Evolutionary conservation across 108 stramenopile genomes (phyloP), one percentile per base, ranked within the genome.

Genomic region (Poteriospumella lacustris): DNA sequence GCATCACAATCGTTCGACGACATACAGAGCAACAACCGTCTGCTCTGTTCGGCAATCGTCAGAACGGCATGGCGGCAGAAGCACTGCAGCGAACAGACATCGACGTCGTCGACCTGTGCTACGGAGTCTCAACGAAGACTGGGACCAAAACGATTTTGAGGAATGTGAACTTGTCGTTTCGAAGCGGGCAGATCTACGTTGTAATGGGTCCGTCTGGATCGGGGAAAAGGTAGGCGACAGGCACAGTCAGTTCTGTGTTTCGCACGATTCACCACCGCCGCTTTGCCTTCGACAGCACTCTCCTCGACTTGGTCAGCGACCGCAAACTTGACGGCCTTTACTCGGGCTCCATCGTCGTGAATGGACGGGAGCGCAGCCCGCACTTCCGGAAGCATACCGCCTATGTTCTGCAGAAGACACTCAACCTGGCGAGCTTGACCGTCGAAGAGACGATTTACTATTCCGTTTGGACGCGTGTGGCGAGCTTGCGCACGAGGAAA

Each of bases 391-490:
- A 3, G 41, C 44, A 38, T 9, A 73, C n/a, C 19, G 72, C 70
- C 39, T 83, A 81, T 42, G 83, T 83, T 26, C 24, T 24, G 15
- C 83, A 83, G 69, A 76, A 83, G 3, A 79, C 80, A 43, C 39
- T 81, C 59, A 58, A 81, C 29, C 42, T 76, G 19, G 68, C 80
- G 0, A 78, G 47, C 19, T 38, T 83, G 77, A 81, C 83, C 36
- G 78, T 78, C 36, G 67, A 81, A 58, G 83, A 83, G 70, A 78
- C 78, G 15, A 43, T 83, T 5, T n/a, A 26, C 42, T 81, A 77
- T 42, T 75, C 81, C 42, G 83, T 79, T 24, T 58, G 76, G 59
- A 73, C 79, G 38, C 59, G 82, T 58, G 39, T 77, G 79, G 0
- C 39, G 28, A 39, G 33, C 44, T 34, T 31, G 28, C n/a, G 39